A percentile compares a stretch with the other conserved stretches of the same genome.
Conservation (phyloP, 768 basidiomycete species). For the Chalciporus sphaerocephalus region DNA sequence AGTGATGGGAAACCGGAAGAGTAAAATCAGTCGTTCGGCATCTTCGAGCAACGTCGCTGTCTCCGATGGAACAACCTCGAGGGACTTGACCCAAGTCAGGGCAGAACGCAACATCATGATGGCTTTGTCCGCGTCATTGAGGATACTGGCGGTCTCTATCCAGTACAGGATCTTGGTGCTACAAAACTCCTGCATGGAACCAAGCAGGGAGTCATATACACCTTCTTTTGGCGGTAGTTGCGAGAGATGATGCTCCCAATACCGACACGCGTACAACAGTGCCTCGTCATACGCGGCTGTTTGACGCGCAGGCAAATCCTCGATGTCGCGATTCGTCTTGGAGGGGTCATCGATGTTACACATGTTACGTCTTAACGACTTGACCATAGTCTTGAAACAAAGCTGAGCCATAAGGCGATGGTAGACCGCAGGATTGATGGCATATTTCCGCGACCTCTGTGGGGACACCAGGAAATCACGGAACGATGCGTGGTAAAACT, state of each 20-base stretch:
- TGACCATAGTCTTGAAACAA: constrained; percentile 13
- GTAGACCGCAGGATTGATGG: constrained; percentile 6
- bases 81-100: constrained; percentile 9
- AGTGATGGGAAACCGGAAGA: constrained; percentile 12
- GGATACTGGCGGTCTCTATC: constrained; percentile 13
- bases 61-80: not conserved
- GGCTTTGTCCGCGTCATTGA: constrained; percentile 9
- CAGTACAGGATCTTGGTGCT: constrained; percentile 7
- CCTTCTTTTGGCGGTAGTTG: constrained; percentile 7
- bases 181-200: constrained; percentile 7
- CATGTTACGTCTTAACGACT: constrained; percentile 13
- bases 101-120: constrained; percentile 9
- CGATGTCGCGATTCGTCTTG: constrained; percentile 10
- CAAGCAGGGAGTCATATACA: constrained; percentile 4
- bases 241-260: constrained; percentile 15
- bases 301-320: constrained; percentile 10
- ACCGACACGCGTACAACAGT: constrained; percentile 16
- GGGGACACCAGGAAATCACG: constrained; percentile 15
- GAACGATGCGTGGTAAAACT: constrained; percentile 21
- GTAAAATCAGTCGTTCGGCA: constrained; percentile 11
- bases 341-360: constrained; percentile 15
- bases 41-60: constrained; percentile 6
- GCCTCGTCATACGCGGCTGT: constrained; percentile 9
- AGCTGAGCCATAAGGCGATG: constrained; percentile 17
- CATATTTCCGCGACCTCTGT: constrained; percentile 12